Evolutionary conservation across 140 eudicot genomes (phyloP), one percentile per base, ranked within the genome.

Genomic region (Cichorium intybus): DNA sequence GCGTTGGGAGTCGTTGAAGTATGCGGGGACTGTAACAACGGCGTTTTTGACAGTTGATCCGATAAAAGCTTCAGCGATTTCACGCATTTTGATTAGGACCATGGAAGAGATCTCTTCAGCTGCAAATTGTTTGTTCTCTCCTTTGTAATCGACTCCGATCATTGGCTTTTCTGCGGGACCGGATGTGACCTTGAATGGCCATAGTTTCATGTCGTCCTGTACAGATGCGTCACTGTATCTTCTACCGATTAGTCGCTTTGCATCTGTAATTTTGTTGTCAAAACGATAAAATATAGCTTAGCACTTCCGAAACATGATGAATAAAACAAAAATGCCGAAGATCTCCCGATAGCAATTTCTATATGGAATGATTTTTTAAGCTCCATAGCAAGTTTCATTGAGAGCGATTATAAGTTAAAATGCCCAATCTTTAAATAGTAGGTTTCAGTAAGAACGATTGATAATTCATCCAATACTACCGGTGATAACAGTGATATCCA

Each of bases 1-100:
- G 0, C 81, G 39, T 34, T 76, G 81, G 22, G 77, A 76, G 69
- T 76, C 81, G 10, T 76, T 76, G 64, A 76, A 76, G 73, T 76
- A 76, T 31, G 81, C 81, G 2, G 81, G 81, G 61, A 76, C 81
- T 8, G 81, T 76, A 22, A 76, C 76, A 3, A 76, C 81, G 6
- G 81, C 81, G 10, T 76, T 69, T 55, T 75, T 75, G 39, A 75
- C 47, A 1, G 64, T 21, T 23, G 75, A 14, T 7, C 79, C 79
- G 0, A 75, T 21, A 4, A 55, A 75, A 1, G 74, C 79, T 22
- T 75, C 75, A 1, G 79, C 74, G 15, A 48, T 66, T 23, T 75
- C 79, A 4, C 72, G 66, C 79, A 75, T 75, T 37, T 75, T 75
- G 53, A 39, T 68, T 1, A 75, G 75, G 1, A 75, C 80, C 80